Percentiles rank a stretch among this genome's conserved stretches.
These are phyloP conservation scores for Coniochaeta sp. DNA, from an alignment of 2,329 filamentous ascomycete species.

Conservation along the genomic window DNA sequence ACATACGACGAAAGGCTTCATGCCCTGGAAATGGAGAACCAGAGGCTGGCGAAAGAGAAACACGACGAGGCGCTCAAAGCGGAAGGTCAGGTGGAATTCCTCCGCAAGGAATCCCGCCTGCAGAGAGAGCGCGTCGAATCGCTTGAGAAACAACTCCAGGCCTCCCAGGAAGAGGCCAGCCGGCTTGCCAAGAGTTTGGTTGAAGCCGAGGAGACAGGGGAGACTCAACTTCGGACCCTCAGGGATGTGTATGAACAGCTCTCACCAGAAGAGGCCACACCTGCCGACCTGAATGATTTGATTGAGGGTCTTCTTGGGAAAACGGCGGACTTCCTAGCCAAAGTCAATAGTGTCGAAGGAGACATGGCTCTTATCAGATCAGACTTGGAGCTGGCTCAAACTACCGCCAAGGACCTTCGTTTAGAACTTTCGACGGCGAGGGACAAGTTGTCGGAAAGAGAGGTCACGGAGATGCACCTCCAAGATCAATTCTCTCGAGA, in stretches of 20 bases:
- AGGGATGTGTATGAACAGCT: slow-evolving; percentile 53
- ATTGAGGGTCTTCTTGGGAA: slow-evolving; percentile 52
- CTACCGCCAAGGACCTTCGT: slow-evolving; percentile 47
- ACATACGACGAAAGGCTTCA: slow-evolving; percentile 62
- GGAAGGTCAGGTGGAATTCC: slow-evolving; percentile 55
- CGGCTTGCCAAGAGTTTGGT: slow-evolving; percentile 43
- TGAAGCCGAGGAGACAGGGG: slow-evolving; percentile 41
- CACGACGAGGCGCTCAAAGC: slow-evolving; percentile 50
- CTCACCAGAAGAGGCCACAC: slow-evolving; percentile 42
- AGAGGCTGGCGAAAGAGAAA: slow-evolving; percentile 51
- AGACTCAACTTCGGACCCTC: slow-evolving; percentile 46
- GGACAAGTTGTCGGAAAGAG: slow-evolving; percentile 43
- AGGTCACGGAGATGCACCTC: slow-evolving; percentile 42
- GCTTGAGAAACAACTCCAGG: slow-evolving; percentile 51
- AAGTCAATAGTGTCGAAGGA: slow-evolving; percentile 51
- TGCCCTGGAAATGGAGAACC: slow-evolving; percentile 63
- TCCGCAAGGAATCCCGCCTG: slow-evolving; percentile 52
- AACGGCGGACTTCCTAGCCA: slow-evolving; percentile 52
- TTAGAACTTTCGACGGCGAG: slow-evolving; percentile 47
- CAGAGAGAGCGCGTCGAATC: slow-evolving; percentile 53
- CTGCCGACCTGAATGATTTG: slow-evolving; percentile 50
- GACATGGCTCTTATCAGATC: slow-evolving; percentile 52
- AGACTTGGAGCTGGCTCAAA: slow-evolving; percentile 55
- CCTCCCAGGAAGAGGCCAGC: slow-evolving; percentile 46
- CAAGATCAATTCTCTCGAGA: slow-evolving; percentile 47